Evolutionary conservation across 139 green algal species (phyloP).

Genomic region (Zygnema circumcarinatum): DNA sequence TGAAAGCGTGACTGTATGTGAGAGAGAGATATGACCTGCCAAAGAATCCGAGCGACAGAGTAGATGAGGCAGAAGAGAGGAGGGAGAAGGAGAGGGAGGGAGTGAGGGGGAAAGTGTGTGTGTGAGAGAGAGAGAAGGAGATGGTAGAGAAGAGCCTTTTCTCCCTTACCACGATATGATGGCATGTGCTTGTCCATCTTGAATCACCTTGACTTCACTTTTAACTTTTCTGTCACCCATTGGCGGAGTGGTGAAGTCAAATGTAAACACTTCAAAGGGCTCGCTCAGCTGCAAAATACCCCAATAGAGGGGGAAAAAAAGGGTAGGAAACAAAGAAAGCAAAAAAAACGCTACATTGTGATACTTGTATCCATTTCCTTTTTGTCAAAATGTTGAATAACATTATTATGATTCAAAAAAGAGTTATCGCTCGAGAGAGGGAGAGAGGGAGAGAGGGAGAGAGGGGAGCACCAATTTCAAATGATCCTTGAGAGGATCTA

Average conservation of each 20-base stretch:
- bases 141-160: not conserved
- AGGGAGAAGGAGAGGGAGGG: not conserved
- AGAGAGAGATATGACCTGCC: too few relatives aligned
- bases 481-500: too few relatives aligned
- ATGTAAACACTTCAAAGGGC: conserved; percentile 18
- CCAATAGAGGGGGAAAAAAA: not conserved
- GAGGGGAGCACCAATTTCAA: not conserved
- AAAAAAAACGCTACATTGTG: conserved; percentile 5
- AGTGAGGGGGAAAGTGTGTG: not conserved
- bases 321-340: not conserved
- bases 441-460: not conserved
- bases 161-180: not conserved
- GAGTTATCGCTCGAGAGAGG: not conserved
- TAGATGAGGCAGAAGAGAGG: not conserved
- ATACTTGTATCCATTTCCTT: conserved; percentile 18
- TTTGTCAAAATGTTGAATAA: not conserved
- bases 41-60: not conserved
- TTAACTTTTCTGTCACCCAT: not conserved
- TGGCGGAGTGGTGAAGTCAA: conserved; percentile 11
- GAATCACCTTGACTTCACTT: not conserved
- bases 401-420: not conserved
- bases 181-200: not conserved
- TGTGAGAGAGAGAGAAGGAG: not conserved
- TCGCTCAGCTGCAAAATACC: not conserved
- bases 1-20: too few relatives aligned